Base-by-base conservation (phyloP, 164 flowering plant species). In the Stephania cephalantha region DNA sequence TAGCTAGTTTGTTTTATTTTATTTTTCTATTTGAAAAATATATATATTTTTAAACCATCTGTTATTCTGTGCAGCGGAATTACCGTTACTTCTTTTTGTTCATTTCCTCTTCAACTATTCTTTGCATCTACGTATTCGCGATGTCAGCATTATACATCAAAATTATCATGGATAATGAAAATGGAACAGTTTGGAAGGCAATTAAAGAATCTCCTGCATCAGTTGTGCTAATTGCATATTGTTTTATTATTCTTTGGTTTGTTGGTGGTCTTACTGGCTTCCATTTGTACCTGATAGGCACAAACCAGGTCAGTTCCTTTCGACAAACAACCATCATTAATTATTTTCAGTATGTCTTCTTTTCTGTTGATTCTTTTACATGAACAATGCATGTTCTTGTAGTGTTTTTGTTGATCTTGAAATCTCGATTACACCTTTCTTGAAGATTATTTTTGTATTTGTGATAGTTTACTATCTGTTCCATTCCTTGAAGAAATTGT, bases 181-280 rank as follows among this genome's bases (percentile, higher is more conserved):
- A 83, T 1, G 81, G 90, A 18, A 87, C 92, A 13, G 91, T 95
- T 30, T 91, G 93, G 98, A 84, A 78, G 75, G 99, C 99, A 25
- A 89, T 95, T 93, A 87, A 85, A 82, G 88, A 89, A 71, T 91
- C 99, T 50, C 96, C 97, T 68, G 90, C 93, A 71, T 87, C 97
- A 50, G 96, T 95, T 69, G 73, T 89, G 71, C 83, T 95, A 11
- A 91, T 95, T 98, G 91, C 81, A 12, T 93, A 91, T 79, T 90
- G 91, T 83, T 95, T 93, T 71, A 82, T 95, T 76, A 80, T 91
- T 50, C 82, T 95, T 73, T 95, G 97, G 97, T 91, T 93, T 88
- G 97, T 95, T 80, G 97, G 99, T 76, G 95, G 97, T 61, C 92
- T 95, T 63, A 91, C 98, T 68, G 97, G 93, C 78, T 95, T 92